phyloP scores from a whole-genome alignment of 441 rosid genomes.

The Sinapis alba region DNA sequence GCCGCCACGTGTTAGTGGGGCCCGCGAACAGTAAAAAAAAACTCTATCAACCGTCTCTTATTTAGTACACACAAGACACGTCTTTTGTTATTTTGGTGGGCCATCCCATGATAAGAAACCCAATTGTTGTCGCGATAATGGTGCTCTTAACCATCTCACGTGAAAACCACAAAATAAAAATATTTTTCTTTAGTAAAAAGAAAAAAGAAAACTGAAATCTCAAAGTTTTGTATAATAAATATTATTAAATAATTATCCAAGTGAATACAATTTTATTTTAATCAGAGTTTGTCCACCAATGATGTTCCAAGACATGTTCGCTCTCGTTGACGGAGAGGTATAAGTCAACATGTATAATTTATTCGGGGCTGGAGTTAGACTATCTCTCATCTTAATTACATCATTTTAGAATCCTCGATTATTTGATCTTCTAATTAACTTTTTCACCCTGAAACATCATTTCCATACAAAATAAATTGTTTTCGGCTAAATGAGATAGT shows the following conservation, averaged over 20 bases:
- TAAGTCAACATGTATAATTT: slow-evolving; percentile 21
- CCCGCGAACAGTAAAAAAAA: too few species aligned
- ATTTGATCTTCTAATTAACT: neutral
- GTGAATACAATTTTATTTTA: neutral
- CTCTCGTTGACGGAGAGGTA: slow-evolving; percentile 24
- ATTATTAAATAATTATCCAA: neutral
- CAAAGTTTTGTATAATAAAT: neutral
- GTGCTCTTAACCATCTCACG: slow-evolving; percentile 29
- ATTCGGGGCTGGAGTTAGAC: neutral
- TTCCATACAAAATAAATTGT: neutral
- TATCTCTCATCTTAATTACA: neutral
- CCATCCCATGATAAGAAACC: too few species aligned
- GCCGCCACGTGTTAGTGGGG: too few species aligned
- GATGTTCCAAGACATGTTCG: slow-evolving; percentile 19
- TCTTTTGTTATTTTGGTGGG: too few species aligned
- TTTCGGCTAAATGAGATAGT: neutral
- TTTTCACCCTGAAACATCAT: neutral
- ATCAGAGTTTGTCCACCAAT: slow-evolving; percentile 16
- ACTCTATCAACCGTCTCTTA: too few species aligned
- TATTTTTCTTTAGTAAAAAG: neutral
- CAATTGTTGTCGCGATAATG: too few species aligned
- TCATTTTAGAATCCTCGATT: neutral
- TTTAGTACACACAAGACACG: too few species aligned
- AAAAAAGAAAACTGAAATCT: neutral
- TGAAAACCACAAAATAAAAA: neutral